Base-by-base conservation (phyloP, 1,284 basidiomycete genomes). In the Cryptococcus sp. region DNA sequence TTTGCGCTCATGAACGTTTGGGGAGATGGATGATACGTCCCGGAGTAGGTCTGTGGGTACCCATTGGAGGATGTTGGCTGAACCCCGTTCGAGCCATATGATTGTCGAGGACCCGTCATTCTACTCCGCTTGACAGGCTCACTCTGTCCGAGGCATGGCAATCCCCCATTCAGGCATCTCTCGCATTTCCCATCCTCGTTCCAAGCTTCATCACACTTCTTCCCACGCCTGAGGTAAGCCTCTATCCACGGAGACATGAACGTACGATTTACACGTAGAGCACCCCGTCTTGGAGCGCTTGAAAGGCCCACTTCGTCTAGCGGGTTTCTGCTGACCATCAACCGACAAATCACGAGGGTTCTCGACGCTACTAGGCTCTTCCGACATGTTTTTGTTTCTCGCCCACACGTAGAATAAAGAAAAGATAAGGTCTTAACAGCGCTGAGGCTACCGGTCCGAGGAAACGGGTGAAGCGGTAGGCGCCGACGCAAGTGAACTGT, bases 161-260 rank as follows among this genome's bases (percentile, higher is more conserved):
- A 64, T 46, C 55, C 49, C 1, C 62, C 62, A 3, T 50, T 47
- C 2, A 62, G 45, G 31, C 62, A 64, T 10, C 62, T 48, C 42
- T 60, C 58, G 40, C 62, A 64, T 47, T 45, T 55, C 2, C 62
- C 62, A 16, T 62, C 53, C 2, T 52, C 43, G 11, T 37, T 60
- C 62, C 62, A 64, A 13, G 60, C 53, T 41, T 64, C 62, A 39
- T 64, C 62, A 48, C 62, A 64, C 48, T 64, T 64, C 48, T 64
- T 64, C 2, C 62, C 62, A 4, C 62, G 60, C 16, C 62, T 50
- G 24, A 18, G 16, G 44, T 57, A 28, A 55, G 53, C 28, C 19
- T 16, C 7, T 13, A 48, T 16, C 4, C 7, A 13, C 28, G 7
- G 18, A 7, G 14, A 55, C 46, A 62, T 60, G 40, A 58, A 62